These are phyloP conservation scores for Agaricus blazei DNA, from an alignment of 768 basidiomycete genomes.

Conservation along the genomic window DNA sequence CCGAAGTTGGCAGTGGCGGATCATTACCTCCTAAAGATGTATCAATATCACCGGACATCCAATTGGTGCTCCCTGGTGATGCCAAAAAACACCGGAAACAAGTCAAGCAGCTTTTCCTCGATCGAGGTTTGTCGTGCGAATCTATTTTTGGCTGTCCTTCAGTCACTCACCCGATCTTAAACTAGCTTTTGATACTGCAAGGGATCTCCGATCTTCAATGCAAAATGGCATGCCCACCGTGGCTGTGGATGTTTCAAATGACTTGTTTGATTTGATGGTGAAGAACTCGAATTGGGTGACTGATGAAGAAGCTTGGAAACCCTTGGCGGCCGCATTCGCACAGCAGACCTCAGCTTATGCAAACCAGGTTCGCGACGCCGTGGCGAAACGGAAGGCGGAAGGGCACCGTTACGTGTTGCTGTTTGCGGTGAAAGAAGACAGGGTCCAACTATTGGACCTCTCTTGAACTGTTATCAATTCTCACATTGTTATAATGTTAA, in stretches of 20 bases:
- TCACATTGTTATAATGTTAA: no score
- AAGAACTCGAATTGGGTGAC: constrained; percentile 57
- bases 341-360: constrained; percentile 58
- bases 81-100: constrained; percentile 71
- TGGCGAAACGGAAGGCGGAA: constrained; percentile 55
- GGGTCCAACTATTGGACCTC: constrained; percentile 54
- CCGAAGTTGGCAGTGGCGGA: constrained; percentile 28
- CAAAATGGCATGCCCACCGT: constrained; percentile 60
- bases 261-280: constrained; percentile 60
- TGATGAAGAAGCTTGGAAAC: constrained; percentile 74
- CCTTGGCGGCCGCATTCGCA: constrained; percentile 50
- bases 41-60: constrained; percentile 39
- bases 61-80: constrained; percentile 64
- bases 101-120: constrained; percentile 62
- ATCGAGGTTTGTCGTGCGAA: constrained; percentile 45
- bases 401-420: constrained; percentile 59
- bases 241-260: constrained; percentile 62
- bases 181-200: constrained; percentile 59
- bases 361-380: constrained; percentile 61
- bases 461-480: constrained; percentile 1
- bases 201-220: constrained; percentile 53
- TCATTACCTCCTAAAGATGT: constrained; percentile 35
- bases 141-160: neutral
- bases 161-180: neutral
- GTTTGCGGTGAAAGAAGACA: constrained; percentile 66